These are phyloP conservation scores for Leccinum imitatum DNA, from an alignment of 768 basidiomycete genomes.

Conservation along the genomic window DNA sequence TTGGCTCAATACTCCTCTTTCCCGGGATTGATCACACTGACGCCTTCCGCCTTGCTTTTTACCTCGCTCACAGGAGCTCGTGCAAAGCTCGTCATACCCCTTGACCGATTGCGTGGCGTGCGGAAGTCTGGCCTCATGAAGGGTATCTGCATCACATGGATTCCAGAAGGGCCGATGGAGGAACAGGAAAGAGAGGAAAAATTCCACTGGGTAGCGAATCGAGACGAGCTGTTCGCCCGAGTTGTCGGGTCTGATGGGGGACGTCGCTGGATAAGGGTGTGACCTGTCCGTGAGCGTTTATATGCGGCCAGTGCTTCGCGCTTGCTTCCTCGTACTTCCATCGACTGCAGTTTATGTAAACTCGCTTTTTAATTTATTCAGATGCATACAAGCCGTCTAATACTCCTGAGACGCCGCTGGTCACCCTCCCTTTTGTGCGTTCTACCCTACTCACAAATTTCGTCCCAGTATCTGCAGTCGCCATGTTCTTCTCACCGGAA, in stretches of 20 bases:
- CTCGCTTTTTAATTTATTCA: background rate
- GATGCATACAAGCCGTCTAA: constrained; percentile 9
- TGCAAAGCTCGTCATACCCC: constrained; percentile 46
- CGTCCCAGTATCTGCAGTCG: background rate
- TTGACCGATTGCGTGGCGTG: constrained; percentile 49
- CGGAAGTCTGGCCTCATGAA: constrained; percentile 56
- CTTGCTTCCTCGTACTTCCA: constrained; percentile 19
- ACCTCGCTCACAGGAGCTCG: constrained; percentile 49
- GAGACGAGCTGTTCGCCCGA: constrained; percentile 67
- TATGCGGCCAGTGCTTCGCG: constrained; percentile 20
- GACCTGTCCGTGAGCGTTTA: constrained; percentile 16
- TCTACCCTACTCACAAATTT: background rate
- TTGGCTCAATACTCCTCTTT: constrained; percentile 54
- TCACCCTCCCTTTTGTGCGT: constrained; percentile 1
- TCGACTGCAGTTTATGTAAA: background rate
- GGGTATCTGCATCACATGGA: constrained; percentile 52
- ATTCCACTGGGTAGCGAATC: constrained; percentile 58
- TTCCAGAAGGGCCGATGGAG: constrained; percentile 24
- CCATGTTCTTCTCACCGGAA: constrained; percentile 88
- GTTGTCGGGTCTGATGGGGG: constrained; percentile 52
- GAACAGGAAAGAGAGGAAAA: constrained; percentile 46
- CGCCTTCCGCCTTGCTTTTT: constrained; percentile 48
- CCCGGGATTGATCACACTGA: constrained; percentile 62
- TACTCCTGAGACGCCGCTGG: background rate
- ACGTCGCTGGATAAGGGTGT: constrained; percentile 47